Base-by-base conservation (phyloP, 2,329 filamentous ascomycete species). In the Alternaria metachromatica region DNA sequence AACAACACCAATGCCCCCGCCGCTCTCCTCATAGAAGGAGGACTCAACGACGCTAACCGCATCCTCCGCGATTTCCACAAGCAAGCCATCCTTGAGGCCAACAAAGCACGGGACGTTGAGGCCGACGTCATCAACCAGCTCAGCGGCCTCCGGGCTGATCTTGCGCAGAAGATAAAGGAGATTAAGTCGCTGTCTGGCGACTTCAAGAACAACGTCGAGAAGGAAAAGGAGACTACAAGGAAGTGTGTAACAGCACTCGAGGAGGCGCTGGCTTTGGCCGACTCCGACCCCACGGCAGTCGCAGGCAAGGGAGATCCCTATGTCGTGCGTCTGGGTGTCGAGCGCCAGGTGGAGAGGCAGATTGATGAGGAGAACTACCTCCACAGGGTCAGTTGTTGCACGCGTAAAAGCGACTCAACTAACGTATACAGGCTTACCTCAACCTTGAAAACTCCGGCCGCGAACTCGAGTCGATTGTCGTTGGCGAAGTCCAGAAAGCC, bases 311-410 rank as follows among this genome's bases (percentile, higher is more conserved):
- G 93, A 64, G 96, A 98, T 77, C 96, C 96, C 1, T 98, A 95
- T 77, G 87, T 99, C 25, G 85, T 98, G 60, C 91, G 92, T 62
- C 83, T 98, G 53, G 88, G 88, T 20, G 95, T 97, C 7, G 96
- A 99, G 77, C 89, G 92, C 60, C 94, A 97, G 80, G 86, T 99
- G 26, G 94, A 97, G 80, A 91, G 89, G 74, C 96, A 98, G 80
- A 89, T 99, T 60, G 92, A 97, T 70, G 96, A 99, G 80, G 96
- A 99, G 78, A 98, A 98, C 77, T 99, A 99, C 75, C 83, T 99
- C 18, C 96, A 98, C 77, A 88, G 94, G 82, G 93, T 94, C 82
- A 80, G 88, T 60, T 26, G 2, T 25, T 6, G 4, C 78, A 9
- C 5, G 4, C 13, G 26, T 21, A 41, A 11, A 26, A 5, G 9